phyloP scores from a whole-genome alignment of 495 filamentous ascomycete species.

The Neurospora sp. region DNA sequence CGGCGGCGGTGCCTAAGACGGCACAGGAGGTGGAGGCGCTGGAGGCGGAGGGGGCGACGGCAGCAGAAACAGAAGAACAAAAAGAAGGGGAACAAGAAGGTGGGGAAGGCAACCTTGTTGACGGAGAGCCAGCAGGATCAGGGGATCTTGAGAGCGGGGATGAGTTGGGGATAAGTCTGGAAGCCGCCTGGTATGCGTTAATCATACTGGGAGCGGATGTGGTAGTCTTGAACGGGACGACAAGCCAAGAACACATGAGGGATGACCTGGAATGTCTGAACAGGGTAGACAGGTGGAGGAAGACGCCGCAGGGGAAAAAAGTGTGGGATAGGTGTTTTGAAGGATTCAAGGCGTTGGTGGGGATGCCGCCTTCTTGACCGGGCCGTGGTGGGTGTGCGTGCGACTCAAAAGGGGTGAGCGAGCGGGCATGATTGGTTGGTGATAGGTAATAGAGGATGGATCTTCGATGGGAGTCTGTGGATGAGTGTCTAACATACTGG shows the following conservation, averaged over 20 bases:
- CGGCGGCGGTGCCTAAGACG: slow-evolving; percentile 18
- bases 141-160: neutral
- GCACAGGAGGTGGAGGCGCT: neutral
- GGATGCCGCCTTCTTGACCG: slow-evolving; percentile 3
- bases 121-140: neutral
- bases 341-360: slow-evolving; percentile 30
- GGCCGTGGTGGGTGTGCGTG: neutral
- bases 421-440: neutral
- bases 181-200: slow-evolving; percentile 57
- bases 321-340: slow-evolving; percentile 37
- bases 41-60: neutral
- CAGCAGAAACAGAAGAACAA: neutral
- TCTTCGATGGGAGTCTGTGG: neutral
- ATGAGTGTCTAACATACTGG: neutral
- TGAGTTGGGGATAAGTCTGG: slow-evolving; percentile 29
- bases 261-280: slow-evolving; percentile 50
- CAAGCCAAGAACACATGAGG: slow-evolving; percentile 50
- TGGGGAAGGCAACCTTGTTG: neutral
- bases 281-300: slow-evolving; percentile 38
- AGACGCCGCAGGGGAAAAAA: slow-evolving; percentile 26
- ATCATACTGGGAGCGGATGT: slow-evolving; percentile 49
- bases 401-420: neutral
- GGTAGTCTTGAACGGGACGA: slow-evolving; percentile 63
- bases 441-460: neutral
- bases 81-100: neutral